Conservation (phyloP, 495 filamentous ascomycete species). For the Glarea lozoyensis region DNA sequence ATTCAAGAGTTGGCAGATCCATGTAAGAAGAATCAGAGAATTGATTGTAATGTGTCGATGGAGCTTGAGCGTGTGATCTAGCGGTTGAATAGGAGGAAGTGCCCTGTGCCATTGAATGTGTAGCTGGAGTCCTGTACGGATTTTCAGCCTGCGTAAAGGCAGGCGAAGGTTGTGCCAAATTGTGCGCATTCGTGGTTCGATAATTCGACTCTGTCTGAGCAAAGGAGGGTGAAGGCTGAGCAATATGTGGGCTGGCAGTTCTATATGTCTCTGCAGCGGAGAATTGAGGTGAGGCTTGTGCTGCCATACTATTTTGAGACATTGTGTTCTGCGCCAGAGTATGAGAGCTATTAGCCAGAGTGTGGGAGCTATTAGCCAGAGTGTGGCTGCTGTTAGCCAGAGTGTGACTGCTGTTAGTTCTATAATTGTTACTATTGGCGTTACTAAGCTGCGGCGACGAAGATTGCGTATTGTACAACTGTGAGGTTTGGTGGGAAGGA, state of each 20-base stretch:
- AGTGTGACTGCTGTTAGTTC: slow-evolving; percentile 8
- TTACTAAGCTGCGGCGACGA: slow-evolving; percentile 20
- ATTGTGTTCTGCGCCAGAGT: background rate
- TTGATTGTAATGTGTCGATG: slow-evolving; percentile 42
- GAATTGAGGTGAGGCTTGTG: slow-evolving; percentile 20
- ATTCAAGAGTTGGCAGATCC: slow-evolving; percentile 31
- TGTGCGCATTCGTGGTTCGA: slow-evolving; percentile 9
- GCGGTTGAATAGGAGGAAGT: slow-evolving; percentile 14
- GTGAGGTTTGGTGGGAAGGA: slow-evolving; percentile 20
- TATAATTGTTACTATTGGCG: slow-evolving; percentile 12
- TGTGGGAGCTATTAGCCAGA: background rate
- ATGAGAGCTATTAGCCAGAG: background rate
- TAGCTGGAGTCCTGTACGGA: slow-evolving; percentile 22
- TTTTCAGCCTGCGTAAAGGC: slow-evolving; percentile 23
- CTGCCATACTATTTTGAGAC: slow-evolving; percentile 8
- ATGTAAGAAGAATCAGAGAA: slow-evolving; percentile 19
- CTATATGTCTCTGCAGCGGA: slow-evolving; percentile 23
- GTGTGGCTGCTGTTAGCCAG: too few relatives aligned
- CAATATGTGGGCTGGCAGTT: slow-evolving; percentile 22
- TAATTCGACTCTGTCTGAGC: slow-evolving; percentile 14
- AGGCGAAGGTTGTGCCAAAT: slow-evolving; percentile 15
- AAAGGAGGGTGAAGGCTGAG: slow-evolving; percentile 21
- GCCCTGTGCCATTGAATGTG: slow-evolving; percentile 23
- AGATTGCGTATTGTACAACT: slow-evolving; percentile 15
- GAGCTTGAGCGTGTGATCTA: slow-evolving; percentile 14